Base-by-base conservation (phyloP, 768 basidiomycete genomes). In the Rossbeevera mucosa region DNA sequence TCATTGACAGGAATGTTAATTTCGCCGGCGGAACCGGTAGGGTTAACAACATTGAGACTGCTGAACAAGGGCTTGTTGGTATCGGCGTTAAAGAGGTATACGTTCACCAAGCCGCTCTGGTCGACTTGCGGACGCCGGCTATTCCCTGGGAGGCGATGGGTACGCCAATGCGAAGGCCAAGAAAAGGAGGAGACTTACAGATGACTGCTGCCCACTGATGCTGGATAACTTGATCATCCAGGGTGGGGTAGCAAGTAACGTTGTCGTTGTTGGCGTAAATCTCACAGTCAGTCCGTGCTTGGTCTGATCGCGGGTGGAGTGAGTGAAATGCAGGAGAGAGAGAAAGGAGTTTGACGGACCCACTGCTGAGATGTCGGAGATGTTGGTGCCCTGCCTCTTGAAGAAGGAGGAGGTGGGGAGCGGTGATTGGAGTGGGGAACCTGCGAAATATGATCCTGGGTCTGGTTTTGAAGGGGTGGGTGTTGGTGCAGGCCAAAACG, bases 71-170 rank as follows among this genome's bases (percentile, higher is more conserved):
- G 71, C 30, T 71, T 24, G 40, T 75, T 74, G 5, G 86, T 82
- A 63, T 90, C 88, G 24, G 78, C 91, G 53, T 83, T 82, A 68
- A 81, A 85, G 48, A 94, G 85, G 71, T 80, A 91, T 57, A 93
- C 73, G 68, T 93, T 78, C 63, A 93, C 88, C 18, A 65, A 58
- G 58, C 83, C 79, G 28, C 66, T 74, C 69, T 86, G 85, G 31
- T 77, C 78, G 47, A 86, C 74, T 54, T 83, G 75, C 7, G 89
- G 88, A 30, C 82, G 76, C 51, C 76, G 75, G 55, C 82, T 85
- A 63, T 92, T 91, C 88, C 88, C 88, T 90, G 67, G 44, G 50
- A 53, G 51, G 44, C 21, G 47, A 47, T 65, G 48, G 48, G 56
- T 53, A 61, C 18, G 54, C 41, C 36, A 31, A 43, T 41, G 47